phyloP scores from a whole-genome alignment of 140 eudicot species.

The Ambrosia hybrid region DNA sequence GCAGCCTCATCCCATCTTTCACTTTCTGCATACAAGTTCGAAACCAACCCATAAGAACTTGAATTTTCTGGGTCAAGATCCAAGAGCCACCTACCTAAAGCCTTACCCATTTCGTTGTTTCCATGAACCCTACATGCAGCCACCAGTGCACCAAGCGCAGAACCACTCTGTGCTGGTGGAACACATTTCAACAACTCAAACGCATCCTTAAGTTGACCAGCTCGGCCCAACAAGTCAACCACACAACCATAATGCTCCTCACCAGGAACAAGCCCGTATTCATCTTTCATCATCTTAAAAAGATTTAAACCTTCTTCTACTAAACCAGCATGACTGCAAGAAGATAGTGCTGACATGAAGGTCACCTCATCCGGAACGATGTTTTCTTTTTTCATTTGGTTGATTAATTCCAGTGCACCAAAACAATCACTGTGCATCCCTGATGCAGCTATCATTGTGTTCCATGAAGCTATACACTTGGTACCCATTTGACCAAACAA shows the following conservation, averaged over 20 bases:
- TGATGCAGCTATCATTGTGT: constrained; percentile 63
- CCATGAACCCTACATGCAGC: constrained; percentile 66
- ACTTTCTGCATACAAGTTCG: constrained; percentile 53
- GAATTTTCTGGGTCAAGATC: constrained; percentile 49
- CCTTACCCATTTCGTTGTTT: constrained; percentile 47
- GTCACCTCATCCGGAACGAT: constrained; percentile 50
- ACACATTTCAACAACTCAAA: constrained; percentile 37
- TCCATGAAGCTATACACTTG: constrained; percentile 55
- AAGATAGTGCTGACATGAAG: constrained; percentile 48
- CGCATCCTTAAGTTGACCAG: constrained; percentile 59
- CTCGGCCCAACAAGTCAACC: constrained; percentile 61
- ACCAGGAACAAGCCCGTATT: constrained; percentile 40
- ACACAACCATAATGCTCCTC: constrained; percentile 63
- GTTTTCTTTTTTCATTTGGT: constrained; percentile 37
- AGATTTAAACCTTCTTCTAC: constrained; percentile 44
- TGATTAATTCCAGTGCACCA: constrained; percentile 40
- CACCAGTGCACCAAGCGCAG: constrained; percentile 52
- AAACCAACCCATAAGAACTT: constrained; percentile 50
- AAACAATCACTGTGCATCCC: constrained; percentile 60
- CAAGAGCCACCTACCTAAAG: constrained; percentile 50
- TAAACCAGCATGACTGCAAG: constrained; percentile 64
- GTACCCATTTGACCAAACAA: constrained; percentile 40
- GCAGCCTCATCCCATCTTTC: constrained; percentile 58
- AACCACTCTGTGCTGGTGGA: constrained; percentile 31
- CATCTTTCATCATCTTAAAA: constrained; percentile 51